phyloP scores from a whole-genome alignment of 192 early-diverging fungal species.

The Backusella luteola region DNA sequence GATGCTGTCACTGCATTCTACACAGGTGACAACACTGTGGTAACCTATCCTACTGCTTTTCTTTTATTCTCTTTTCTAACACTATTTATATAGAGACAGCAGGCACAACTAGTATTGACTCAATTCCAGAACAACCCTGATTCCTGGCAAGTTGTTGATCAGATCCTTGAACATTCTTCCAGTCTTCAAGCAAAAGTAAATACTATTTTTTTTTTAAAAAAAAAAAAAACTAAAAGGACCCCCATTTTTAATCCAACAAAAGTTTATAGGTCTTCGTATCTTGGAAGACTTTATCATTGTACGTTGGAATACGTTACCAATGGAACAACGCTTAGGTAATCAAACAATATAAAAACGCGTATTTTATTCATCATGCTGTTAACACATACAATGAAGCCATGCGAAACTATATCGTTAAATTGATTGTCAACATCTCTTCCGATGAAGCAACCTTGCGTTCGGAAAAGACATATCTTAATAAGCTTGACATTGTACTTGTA shows the following conservation, averaged over 20 bases:
- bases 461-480: conserved; percentile 14
- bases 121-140: conserved; percentile 21
- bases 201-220: background rate
- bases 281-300: conserved; percentile 25
- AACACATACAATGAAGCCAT: background rate
- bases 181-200: conserved; percentile 26
- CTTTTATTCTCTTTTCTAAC: background rate
- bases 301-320: conserved; percentile 24
- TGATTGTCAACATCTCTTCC: conserved; percentile 13
- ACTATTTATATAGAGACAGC: conserved; percentile 7
- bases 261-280: conserved; percentile 27
- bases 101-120: conserved; percentile 17
- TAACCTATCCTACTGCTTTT: background rate
- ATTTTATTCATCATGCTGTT: background rate
- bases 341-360: background rate
- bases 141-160: conserved; percentile 23
- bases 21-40: conserved; percentile 12
- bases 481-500: conserved; percentile 21
- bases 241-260: background rate
- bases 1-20: conserved; percentile 25
- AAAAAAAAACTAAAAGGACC: background rate
- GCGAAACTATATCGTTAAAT: conserved; percentile 28
- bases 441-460: background rate
- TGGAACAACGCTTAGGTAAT: conserved; percentile 13
- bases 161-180: conserved; percentile 15